phyloP scores from a whole-genome alignment of 352 stramenopile species.

The Phytophthora lateralis region DNA sequence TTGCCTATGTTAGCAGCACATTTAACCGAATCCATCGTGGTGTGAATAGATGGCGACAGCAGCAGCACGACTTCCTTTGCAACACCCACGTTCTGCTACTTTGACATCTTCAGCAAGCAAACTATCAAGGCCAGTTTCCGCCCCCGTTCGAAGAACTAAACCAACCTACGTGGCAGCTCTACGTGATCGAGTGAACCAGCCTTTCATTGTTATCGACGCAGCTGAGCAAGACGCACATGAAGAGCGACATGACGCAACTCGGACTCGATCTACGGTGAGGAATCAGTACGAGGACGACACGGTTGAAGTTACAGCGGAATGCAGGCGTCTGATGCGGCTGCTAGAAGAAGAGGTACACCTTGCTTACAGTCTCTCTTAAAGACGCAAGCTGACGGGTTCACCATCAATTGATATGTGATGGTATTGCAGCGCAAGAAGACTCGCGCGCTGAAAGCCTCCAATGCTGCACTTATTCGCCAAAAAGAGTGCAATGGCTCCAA shows the following conservation, averaged over 20 bases:
- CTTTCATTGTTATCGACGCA: slow-evolving; percentile 3
- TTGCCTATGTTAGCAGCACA: background rate
- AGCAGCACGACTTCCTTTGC: slow-evolving; percentile 26
- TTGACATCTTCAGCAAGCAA: slow-evolving; percentile 13
- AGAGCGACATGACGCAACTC: slow-evolving; percentile 3
- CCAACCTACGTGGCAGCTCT: slow-evolving; percentile 59
- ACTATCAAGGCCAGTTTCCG: slow-evolving; percentile 58
- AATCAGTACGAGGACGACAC: slow-evolving; percentile 1
- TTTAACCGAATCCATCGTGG: slow-evolving; percentile 1
- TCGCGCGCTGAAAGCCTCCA: slow-evolving; percentile 46
- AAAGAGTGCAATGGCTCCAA: slow-evolving; percentile 27
- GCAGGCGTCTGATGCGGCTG: slow-evolving; percentile 18
- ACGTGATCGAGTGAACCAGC: slow-evolving; percentile 53
- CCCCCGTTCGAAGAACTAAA: slow-evolving; percentile 66
- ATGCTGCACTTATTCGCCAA: slow-evolving; percentile 44
- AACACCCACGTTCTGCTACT: slow-evolving; percentile 12
- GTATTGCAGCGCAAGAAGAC: slow-evolving; percentile 51
- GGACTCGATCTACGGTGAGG: background rate
- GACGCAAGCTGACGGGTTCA: background rate
- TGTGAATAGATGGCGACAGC: slow-evolving; percentile 50
- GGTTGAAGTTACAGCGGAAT: slow-evolving; percentile 16
- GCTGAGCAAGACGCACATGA: slow-evolving; percentile 8
- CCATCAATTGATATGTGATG: background rate
- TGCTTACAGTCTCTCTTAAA: background rate
- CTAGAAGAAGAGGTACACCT: slow-evolving; percentile 45